Percentiles rank a stretch among this genome's conserved stretches.
Conservation (phyloP, 2,329 filamentous ascomycete genomes). For the Fusarium newnesense region DNA sequence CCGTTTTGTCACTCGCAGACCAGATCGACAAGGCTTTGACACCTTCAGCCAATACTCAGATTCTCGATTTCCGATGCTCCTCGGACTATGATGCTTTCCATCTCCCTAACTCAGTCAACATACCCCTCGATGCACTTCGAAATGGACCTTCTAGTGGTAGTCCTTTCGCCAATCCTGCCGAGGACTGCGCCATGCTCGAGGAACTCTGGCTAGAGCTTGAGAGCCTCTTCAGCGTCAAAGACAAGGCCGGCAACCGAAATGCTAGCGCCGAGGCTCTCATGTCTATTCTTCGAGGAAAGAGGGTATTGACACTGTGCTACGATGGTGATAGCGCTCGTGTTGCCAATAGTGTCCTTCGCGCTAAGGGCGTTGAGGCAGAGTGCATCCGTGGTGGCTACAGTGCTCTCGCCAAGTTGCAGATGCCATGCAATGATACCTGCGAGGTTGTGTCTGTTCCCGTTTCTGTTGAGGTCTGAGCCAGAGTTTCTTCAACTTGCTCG, state of each 20-base stretch:
- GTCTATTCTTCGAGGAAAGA: slow-evolving; percentile 48
- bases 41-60: slow-evolving; percentile 46
- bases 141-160: slow-evolving; percentile 43
- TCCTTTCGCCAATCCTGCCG: slow-evolving; percentile 56
- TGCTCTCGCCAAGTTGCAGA: slow-evolving; percentile 42
- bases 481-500: neutral
- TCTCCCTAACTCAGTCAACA: slow-evolving; percentile 58
- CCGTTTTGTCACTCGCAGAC: slow-evolving; percentile 38
- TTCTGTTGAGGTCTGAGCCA: slow-evolving; percentile 38
- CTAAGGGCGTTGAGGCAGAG: slow-evolving; percentile 59
- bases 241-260: slow-evolving; percentile 43
- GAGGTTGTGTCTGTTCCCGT: slow-evolving; percentile 36
- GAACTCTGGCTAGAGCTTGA: slow-evolving; percentile 62
- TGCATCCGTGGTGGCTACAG: slow-evolving; percentile 56
- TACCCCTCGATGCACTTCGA: slow-evolving; percentile 54
- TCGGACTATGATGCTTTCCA: slow-evolving; percentile 56
- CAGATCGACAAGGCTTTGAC: slow-evolving; percentile 43
- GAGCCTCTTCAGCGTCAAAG: slow-evolving; percentile 51
- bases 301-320: slow-evolving; percentile 61
- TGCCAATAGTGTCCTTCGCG: slow-evolving; percentile 64
- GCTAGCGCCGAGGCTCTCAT: slow-evolving; percentile 43
- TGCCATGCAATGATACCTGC: slow-evolving; percentile 42
- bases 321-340: slow-evolving; percentile 64
- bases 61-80: slow-evolving; percentile 57
- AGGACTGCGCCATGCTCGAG: slow-evolving; percentile 56